Conservation (phyloP, 2,329 filamentous ascomycete species). For the Spiromastix sp. region DNA sequence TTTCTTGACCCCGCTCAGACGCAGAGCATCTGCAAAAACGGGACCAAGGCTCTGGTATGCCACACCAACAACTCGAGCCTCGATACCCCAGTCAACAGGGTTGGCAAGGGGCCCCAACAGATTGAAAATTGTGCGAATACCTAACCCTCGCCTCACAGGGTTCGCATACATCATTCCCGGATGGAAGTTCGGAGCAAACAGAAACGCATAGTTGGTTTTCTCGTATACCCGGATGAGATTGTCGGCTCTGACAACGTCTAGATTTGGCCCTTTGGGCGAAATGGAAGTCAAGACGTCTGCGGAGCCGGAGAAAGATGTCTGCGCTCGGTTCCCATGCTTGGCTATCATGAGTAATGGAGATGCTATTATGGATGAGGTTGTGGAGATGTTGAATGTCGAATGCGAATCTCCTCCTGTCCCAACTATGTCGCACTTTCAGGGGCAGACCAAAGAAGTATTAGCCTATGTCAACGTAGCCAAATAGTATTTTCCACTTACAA, state of each 20-base stretch:
- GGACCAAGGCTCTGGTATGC: slow-evolving; percentile 77
- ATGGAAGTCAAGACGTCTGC: slow-evolving; percentile 80
- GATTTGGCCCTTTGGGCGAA: slow-evolving; percentile 59
- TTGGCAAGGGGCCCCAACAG: slow-evolving; percentile 87
- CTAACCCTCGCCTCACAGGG: slow-evolving; percentile 73
- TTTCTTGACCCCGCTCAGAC: slow-evolving; percentile 65
- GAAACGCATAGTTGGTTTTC: slow-evolving; percentile 80
- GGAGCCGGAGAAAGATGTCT: slow-evolving; percentile 89
- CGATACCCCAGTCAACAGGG: slow-evolving; percentile 72
- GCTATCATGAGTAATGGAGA: slow-evolving; percentile 75
- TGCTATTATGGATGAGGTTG: slow-evolving; percentile 84
- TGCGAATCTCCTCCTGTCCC: slow-evolving; percentile 94
- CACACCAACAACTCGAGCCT: slow-evolving; percentile 88
- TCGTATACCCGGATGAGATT: slow-evolving; percentile 66
- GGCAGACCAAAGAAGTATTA: slow-evolving; percentile 5
- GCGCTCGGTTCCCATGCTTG: slow-evolving; percentile 94
- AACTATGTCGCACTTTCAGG: slow-evolving; percentile 76
- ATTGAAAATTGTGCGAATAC: slow-evolving; percentile 96
- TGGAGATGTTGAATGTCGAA: slow-evolving; percentile 97
- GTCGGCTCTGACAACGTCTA: slow-evolving; percentile 61
- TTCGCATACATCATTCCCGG: slow-evolving; percentile 87
- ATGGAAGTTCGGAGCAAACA: slow-evolving; percentile 94
- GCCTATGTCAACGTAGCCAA: not conserved
- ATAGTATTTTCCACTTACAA: slow-evolving; percentile 49
- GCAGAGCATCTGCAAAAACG: slow-evolving; percentile 78